phyloP scores from a whole-genome alignment of 106 monocot genomes.

The Hemerocallis citrina region DNA sequence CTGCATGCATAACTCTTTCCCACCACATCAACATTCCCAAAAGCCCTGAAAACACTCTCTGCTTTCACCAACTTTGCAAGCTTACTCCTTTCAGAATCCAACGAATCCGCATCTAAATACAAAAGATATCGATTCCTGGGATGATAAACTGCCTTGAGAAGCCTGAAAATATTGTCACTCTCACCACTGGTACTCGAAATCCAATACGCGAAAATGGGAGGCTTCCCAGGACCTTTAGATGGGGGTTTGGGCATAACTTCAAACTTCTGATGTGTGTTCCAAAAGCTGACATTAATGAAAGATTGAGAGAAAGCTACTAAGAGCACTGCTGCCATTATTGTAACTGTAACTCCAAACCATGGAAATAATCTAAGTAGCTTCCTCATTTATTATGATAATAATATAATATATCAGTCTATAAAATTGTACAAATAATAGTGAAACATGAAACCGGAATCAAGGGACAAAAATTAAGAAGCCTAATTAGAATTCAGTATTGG shows the following conservation, averaged over 20 bases:
- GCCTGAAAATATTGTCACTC: conserved; percentile 42
- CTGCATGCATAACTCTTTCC: conserved; percentile 50
- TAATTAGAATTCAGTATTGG: too few relatives aligned
- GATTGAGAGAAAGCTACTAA: conserved; percentile 26
- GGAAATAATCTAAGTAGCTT: conserved; percentile 18
- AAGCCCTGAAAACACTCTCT: conserved; percentile 42
- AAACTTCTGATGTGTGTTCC: conserved; percentile 12
- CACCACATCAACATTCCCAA: conserved; percentile 68
- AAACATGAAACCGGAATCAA: too few relatives aligned
- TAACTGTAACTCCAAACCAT: conserved; percentile 14
- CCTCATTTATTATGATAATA: too few relatives aligned
- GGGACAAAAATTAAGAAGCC: too few relatives aligned
- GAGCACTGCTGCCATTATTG: conserved; percentile 14
- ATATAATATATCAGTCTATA: too few relatives aligned
- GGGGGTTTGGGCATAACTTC: conserved; percentile 7
- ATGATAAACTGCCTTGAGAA: conserved; percentile 72
- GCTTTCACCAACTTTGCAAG: conserved; percentile 27
- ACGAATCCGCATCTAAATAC: conserved; percentile 58
- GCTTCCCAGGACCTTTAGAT: conserved; percentile 30
- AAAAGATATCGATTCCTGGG: conserved; percentile 80
- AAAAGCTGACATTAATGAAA: conserved; percentile 10
- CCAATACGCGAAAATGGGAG: conserved; percentile 77
- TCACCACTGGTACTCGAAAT: conserved; percentile 64
- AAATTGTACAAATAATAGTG: too few relatives aligned
- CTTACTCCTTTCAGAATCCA: conserved; percentile 30